A percentile compares a stretch with the other conserved stretches of the same genome.
Conservation (phyloP, 495 filamentous ascomycete species). For the Neurospora pannonica region DNA sequence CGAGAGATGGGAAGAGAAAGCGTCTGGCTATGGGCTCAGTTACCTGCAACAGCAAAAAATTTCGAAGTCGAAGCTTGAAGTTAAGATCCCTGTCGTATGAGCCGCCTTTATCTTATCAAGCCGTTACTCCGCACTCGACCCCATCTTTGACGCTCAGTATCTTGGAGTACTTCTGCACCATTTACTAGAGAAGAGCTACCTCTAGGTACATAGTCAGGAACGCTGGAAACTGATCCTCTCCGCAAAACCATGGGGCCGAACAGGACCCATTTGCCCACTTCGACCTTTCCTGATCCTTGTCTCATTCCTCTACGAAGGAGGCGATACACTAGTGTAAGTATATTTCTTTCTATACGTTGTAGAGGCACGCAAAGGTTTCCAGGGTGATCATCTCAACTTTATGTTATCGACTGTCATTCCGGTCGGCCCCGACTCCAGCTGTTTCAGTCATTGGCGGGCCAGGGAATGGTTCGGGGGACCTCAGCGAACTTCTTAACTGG, state of each 20-base stretch:
- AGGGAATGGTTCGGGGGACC: background rate
- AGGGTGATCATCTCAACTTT: background rate
- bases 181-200: background rate
- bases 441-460: background rate
- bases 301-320: background rate
- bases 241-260: background rate
- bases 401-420: background rate
- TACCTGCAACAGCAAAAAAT: slow-evolving; percentile 4
- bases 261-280: background rate
- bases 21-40: background rate
- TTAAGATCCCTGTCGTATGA: background rate
- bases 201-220: background rate
- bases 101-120: background rate
- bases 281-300: background rate
- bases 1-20: slow-evolving; percentile 11
- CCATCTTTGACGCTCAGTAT: background rate
- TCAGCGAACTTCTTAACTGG: background rate
- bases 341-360: background rate
- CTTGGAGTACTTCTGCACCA: background rate
- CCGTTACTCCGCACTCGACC: background rate
- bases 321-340: background rate
- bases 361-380: background rate
- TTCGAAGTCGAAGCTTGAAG: background rate
- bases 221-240: background rate
- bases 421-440: background rate